phyloP scores from a whole-genome alignment of 371 early-diverging fungal genomes.

The Mucor circinelloides region DNA sequence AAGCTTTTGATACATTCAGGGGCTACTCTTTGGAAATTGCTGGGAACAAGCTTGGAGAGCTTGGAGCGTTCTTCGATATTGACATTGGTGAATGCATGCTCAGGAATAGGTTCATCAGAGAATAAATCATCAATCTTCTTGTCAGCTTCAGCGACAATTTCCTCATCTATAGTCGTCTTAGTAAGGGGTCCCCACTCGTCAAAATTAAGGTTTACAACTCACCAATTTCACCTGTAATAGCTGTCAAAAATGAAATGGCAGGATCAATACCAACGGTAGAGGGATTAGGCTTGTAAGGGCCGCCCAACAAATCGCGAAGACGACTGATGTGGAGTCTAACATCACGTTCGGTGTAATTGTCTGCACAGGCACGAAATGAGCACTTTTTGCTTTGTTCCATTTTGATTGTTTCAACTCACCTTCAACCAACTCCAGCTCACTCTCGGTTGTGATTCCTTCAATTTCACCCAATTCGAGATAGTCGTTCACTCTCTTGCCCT shows the following conservation, averaged over 20 bases:
- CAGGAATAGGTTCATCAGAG: slow-evolving; percentile 46
- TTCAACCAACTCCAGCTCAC: slow-evolving; percentile 71
- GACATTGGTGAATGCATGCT: slow-evolving; percentile 62
- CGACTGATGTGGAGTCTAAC: slow-evolving; percentile 87
- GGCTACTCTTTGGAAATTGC: slow-evolving; percentile 51
- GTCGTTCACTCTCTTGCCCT: slow-evolving; percentile 74
- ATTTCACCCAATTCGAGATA: slow-evolving; percentile 75
- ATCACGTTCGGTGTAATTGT: slow-evolving; percentile 87
- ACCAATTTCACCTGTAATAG: slow-evolving; percentile 68
- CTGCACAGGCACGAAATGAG: slow-evolving; percentile 33
- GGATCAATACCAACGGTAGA: slow-evolving; percentile 76
- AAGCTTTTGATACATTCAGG: slow-evolving; percentile 78
- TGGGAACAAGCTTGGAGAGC: slow-evolving; percentile 63
- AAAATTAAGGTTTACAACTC: slow-evolving; percentile 12
- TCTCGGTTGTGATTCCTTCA: slow-evolving; percentile 72
- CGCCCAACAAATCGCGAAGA: slow-evolving; percentile 82
- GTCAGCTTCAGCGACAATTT: slow-evolving; percentile 38
- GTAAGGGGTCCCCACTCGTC: too few species aligned
- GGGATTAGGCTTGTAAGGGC: slow-evolving; percentile 72
- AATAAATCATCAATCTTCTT: slow-evolving; percentile 47
- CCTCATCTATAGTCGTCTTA: too few species aligned
- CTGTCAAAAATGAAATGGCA: slow-evolving; percentile 69
- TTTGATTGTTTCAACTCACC: slow-evolving; percentile 43
- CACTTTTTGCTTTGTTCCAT: not conserved
- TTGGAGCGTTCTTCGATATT: slow-evolving; percentile 52